A percentile compares a stretch with the other conserved stretches of the same genome.
Evolutionary conservation across 768 basidiomycete genomes (phyloP).

Genomic region (Auricularia auricula-judae): DNA sequence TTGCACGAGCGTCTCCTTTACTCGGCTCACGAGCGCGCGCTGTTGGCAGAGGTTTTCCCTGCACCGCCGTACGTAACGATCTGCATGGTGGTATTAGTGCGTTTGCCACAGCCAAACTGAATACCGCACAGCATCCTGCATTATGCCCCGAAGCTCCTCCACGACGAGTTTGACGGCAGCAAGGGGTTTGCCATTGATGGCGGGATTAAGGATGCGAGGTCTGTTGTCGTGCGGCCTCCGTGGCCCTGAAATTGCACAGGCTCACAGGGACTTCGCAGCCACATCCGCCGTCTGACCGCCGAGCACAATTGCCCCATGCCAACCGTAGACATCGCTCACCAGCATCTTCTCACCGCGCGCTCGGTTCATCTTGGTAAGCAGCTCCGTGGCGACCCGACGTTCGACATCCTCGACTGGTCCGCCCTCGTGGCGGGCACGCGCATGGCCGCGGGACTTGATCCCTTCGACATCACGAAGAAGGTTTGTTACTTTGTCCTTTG

Average conservation of each 20-base stretch:
- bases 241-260: neutral
- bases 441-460: constrained; percentile 51
- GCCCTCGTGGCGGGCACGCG: constrained; percentile 68
- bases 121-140: constrained; percentile 30
- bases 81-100: constrained; percentile 1
- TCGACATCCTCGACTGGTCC: constrained; percentile 72
- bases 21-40: constrained; percentile 7
- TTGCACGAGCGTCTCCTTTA: constrained; percentile 1
- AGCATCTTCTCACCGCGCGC: constrained; percentile 68
- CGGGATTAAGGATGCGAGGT: constrained; percentile 74
- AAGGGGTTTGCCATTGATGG: constrained; percentile 73
- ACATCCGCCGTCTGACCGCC: constrained; percentile 59
- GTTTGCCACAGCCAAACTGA: neutral
- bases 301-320: constrained; percentile 64
- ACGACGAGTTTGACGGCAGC: constrained; percentile 63
- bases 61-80: constrained; percentile 37
- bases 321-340: constrained; percentile 56
- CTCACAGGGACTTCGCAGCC: constrained; percentile 16
- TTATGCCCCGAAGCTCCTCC: constrained; percentile 59
- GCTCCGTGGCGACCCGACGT: constrained; percentile 33
- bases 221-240: neutral
- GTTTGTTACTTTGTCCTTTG: neutral
- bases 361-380: constrained; percentile 47
- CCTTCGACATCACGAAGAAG: constrained; percentile 14
- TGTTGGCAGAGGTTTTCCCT: constrained; percentile 49